phyloP scores from a whole-genome alignment of 306 rosid genomes.

The Elaeagnus macrophylla region DNA sequence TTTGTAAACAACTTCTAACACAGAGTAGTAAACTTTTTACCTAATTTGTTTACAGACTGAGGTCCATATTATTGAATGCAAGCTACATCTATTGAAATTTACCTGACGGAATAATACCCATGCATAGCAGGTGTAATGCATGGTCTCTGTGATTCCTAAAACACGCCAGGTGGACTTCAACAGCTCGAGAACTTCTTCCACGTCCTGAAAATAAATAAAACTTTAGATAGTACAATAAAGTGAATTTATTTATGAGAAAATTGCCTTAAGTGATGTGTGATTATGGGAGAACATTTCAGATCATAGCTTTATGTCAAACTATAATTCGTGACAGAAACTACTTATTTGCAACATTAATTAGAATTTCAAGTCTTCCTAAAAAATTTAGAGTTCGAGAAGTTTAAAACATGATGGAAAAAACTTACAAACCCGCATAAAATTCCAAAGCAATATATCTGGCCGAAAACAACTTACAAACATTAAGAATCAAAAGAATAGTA shows the following conservation, averaged over 20 bases:
- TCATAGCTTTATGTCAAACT: too few species aligned
- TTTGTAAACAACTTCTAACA: too few species aligned
- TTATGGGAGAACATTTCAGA: background rate
- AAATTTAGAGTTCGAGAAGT: too few species aligned
- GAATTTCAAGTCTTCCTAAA: too few species aligned
- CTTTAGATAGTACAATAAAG: slow-evolving; percentile 9
- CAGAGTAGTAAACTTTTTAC: background rate
- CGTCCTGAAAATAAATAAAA: slow-evolving; percentile 66
- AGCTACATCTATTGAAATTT: slow-evolving; percentile 12
- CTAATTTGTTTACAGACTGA: background rate
- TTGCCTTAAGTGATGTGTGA: background rate
- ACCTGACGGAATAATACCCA: slow-evolving; percentile 99
- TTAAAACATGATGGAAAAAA: too few species aligned
- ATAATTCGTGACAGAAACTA: too few species aligned
- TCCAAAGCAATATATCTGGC: background rate
- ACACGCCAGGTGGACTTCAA: slow-evolving; percentile 97
- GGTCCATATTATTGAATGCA: background rate
- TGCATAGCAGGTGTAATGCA: slow-evolving; percentile 85
- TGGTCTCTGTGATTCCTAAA: slow-evolving; percentile 93
- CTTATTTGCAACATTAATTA: too few species aligned
- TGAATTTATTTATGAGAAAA: too few species aligned
- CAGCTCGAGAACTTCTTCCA: slow-evolving; percentile 93
- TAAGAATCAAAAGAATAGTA: too few species aligned
- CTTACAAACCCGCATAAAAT: too few species aligned
- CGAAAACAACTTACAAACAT: background rate